Base-by-base conservation (phyloP, 1,139 yeast genomes). In the Geotrichum europaeum region DNA sequence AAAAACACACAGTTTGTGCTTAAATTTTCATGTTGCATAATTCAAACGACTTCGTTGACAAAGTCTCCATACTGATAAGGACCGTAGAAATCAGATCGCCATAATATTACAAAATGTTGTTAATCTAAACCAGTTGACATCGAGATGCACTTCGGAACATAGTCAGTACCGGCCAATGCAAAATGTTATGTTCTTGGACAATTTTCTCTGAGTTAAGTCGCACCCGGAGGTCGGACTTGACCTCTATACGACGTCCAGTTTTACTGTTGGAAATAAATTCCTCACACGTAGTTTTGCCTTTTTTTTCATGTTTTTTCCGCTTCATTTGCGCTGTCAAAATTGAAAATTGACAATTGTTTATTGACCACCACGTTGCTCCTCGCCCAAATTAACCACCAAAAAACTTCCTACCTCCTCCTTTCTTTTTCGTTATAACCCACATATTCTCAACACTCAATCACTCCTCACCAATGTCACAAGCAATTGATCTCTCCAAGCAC, bases 401-500 rank as follows among this genome's bases (percentile, higher is more conserved):
- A 47, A 47, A 22, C 15, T 45, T 25, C 24, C 24, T 24, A 30
- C 43, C 34, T 22, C 22, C 24, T 15, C 40, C 30, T 49, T 30
- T 32, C 28, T 32, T 24, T 40, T 47, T 50, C 30, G 28, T 34
- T 24, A 20, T 49, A 18, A 18, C 32, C 15, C 20, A 45, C 18
- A 32, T n/a, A 24, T 30, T 47, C 32, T 40, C 56, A 51, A 25
- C 47, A 13, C 15, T 28, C 22, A 51, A 15, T 36, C 49, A 51
- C 22, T 53, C 15, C 18, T 34, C 34, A 55, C 24, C 22, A 49
- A 71, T 73, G 75, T 71, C 76, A 56, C 71, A 69, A 60, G 65
- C 71, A 45, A 64, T 75, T 63, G 77, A 75, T 63, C 69, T 75
- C 54, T 67, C 75, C 58, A 69, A 75, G 51, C 67, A 74, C 65